phyloP scores from a whole-genome alignment of 2,329 filamentous ascomycete genomes.

The Penicillium brevicompactum region DNA sequence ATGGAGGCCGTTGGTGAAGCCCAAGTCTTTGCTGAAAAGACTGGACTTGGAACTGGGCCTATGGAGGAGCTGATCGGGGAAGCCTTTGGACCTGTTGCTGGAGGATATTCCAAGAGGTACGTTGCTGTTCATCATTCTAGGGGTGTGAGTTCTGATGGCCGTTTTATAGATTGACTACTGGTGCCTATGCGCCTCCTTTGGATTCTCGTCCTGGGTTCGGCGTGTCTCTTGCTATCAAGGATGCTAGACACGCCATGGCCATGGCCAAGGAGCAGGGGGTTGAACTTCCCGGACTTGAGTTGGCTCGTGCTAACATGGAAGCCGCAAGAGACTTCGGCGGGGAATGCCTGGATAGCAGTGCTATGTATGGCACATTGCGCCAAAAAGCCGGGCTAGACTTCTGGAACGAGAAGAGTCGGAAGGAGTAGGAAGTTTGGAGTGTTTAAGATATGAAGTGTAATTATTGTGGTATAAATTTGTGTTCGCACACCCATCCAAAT shows the following conservation, averaged over 20 bases:
- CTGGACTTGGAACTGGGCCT: conserved; percentile 43
- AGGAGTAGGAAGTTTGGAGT: conserved; percentile 12
- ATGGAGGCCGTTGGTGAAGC: conserved; percentile 51
- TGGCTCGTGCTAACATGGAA: conserved; percentile 40
- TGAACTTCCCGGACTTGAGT: conserved; percentile 34
- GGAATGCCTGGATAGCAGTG: conserved; percentile 41
- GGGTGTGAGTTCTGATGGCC: background rate
- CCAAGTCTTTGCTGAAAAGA: conserved; percentile 51
- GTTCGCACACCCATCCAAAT: background rate
- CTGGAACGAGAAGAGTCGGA: conserved; percentile 43
- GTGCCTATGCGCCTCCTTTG: conserved; percentile 44
- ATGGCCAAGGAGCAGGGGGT: conserved; percentile 36
- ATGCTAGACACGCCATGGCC: conserved; percentile 37
- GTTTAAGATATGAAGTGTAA: background rate
- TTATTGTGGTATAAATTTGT: background rate
- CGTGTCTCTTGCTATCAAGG: conserved; percentile 42
- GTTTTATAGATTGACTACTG: conserved; percentile 41
- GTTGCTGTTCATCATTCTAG: background rate
- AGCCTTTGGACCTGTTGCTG: conserved; percentile 47
- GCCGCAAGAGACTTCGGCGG: conserved; percentile 39
- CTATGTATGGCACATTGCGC: conserved; percentile 41
- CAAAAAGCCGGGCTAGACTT: conserved; percentile 40
- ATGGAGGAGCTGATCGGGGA: conserved; percentile 48
- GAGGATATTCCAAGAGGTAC: conserved; percentile 46
- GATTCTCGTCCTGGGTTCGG: conserved; percentile 39